Base-by-base conservation (phyloP, 768 basidiomycete genomes). In the Boletus pseudo-olivaceus region DNA sequence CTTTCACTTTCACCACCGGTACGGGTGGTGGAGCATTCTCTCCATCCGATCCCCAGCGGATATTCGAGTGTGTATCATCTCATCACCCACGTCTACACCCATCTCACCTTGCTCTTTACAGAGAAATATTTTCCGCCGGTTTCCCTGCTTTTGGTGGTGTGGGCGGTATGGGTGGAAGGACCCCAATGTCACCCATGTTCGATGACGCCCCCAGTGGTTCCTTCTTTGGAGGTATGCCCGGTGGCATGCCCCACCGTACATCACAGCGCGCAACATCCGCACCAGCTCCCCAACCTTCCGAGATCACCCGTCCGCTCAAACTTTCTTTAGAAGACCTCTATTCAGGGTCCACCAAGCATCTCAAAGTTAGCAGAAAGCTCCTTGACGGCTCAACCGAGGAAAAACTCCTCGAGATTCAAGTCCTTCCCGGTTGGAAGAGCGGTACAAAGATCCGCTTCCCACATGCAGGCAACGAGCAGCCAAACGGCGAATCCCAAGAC, bases 361-460 rank as follows among this genome's bases (percentile, higher is more conserved):
- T 99, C 49, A 94, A 93, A 69, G 83, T 98, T 52, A 84, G 85
- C 7, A 84, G 94, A 49, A 80, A 81, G 60, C 72, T 87, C 42
- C 70, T 85, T n/a, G 76, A 80, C 49, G 92, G 95, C 1, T 72
- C 76, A 17, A 84, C 84, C 17, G 92, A 97, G 70, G 91, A 94
- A 58, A 92, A 90, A 69, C 82, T 91, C 7, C 82, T 93, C 49
- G 91, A 93, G 63, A 85, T 93, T 63, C 76, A 80, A 33, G 78
- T 92, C 23, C 79, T 81, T 59, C 92, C 95, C 0, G 96, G 96
- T 1, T 98, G 94, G 94, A 98, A 98, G 79, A 83, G 83, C 56
- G 96, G 96, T 0, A 98, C 96, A 17, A 97, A 96, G 74, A 81
- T 98, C 55, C 85, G 91, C 39, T 98, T 95, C 72, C 83, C 90